These are phyloP conservation scores for Quambalaria eucalypti DNA, from an alignment of 1,284 basidiomycete genomes.

Conservation along the genomic window DNA sequence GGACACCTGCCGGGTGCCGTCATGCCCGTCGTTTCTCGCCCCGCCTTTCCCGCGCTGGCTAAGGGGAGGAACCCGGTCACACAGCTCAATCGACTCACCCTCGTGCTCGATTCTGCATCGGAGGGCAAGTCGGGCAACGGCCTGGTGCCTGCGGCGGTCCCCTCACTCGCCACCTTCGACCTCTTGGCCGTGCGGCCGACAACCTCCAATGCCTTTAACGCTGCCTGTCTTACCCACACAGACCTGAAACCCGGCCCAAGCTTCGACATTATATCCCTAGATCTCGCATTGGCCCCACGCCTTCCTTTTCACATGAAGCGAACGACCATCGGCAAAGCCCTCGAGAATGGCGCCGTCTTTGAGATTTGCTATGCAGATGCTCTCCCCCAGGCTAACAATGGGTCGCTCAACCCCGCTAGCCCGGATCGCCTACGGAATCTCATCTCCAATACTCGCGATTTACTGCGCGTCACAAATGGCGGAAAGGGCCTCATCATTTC, in stretches of 20 bases:
- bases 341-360: conserved; percentile 73
- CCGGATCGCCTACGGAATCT: conserved; percentile 25
- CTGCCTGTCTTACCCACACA: conserved; percentile 71
- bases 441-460: conserved; percentile 32
- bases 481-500: conserved; percentile 41
- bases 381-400: conserved; percentile 1
- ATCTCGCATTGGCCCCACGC: conserved; percentile 62
- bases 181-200: conserved; percentile 66
- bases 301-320: conserved; percentile 72
- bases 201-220: conserved; percentile 62
- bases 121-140: conserved; percentile 34
- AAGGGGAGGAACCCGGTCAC: conserved; percentile 5
- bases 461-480: conserved; percentile 33
- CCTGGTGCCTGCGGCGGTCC: conserved; percentile 5
- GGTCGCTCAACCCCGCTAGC: neutral
- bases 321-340: conserved; percentile 67
- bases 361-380: conserved; percentile 59
- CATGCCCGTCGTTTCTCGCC: neutral
- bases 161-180: conserved; percentile 57
- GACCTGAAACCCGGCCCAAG: conserved; percentile 62
- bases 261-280: conserved; percentile 70
- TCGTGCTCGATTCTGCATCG: conserved; percentile 37
- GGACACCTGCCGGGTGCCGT: neutral
- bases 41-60: neutral
- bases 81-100: conserved; percentile 42